A percentile compares a stretch with the other conserved stretches of the same genome.
Evolutionary conservation across 805 yeast species (phyloP).

Genomic region (Debaryomyces castellii): DNA sequence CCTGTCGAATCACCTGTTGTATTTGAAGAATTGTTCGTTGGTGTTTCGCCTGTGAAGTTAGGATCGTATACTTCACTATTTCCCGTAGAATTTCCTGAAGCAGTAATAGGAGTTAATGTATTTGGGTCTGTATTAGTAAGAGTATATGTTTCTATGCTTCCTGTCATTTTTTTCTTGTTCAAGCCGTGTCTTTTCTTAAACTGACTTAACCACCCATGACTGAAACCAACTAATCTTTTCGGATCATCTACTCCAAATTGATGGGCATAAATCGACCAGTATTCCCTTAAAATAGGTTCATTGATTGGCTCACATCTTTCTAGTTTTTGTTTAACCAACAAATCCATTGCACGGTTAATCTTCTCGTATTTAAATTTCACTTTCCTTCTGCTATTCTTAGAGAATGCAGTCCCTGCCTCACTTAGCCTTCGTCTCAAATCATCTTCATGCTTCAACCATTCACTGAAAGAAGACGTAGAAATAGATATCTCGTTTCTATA

Average conservation of each 20-base stretch:
- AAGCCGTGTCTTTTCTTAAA: constrained; percentile 60
- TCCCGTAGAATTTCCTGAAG: constrained; percentile 2
- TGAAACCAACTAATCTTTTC: constrained; percentile 51
- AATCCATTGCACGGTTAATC: constrained; percentile 60
- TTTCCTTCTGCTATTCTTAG: constrained; percentile 42
- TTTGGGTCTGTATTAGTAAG: constrained; percentile 4
- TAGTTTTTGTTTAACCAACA: constrained; percentile 45
- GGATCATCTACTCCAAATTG: constrained; percentile 61
- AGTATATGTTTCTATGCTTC: constrained; percentile 2
- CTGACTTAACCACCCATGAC: constrained; percentile 64
- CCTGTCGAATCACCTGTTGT: constrained; percentile 3
- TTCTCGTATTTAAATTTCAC: constrained; percentile 54
- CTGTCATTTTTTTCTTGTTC: constrained; percentile 31
- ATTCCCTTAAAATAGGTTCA: constrained; percentile 55
- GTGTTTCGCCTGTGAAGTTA: constrained; percentile 9
- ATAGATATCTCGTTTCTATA: constrained; percentile 52
- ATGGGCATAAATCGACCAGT: constrained; percentile 57
- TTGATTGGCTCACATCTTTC: constrained; percentile 47
- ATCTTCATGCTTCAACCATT: constrained; percentile 57
- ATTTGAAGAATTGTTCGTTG: constrained; percentile 5
- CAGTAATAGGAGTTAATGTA: constrained; percentile 1
- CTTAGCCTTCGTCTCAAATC: constrained; percentile 47
- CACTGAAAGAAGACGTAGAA: constrained; percentile 59
- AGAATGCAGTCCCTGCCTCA: constrained; percentile 31
- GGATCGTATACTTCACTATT: constrained; percentile 16